Conservation (phyloP, 169 alveolate species). For the Pseudocohnilembus persalinus region DNA sequence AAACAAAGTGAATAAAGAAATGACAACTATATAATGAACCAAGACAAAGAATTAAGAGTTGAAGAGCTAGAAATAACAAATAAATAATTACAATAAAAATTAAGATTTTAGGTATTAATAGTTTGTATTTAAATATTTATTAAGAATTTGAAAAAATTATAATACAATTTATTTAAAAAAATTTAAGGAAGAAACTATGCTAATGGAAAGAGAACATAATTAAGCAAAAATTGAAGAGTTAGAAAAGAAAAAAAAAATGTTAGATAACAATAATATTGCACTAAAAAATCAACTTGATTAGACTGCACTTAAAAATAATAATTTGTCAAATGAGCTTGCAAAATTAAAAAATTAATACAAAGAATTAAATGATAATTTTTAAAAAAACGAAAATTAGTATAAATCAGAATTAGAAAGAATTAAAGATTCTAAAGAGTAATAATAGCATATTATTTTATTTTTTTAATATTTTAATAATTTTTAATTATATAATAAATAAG, state of each 20-base stretch:
- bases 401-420: background rate
- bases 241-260: conserved; percentile 3
- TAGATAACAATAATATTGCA: background rate
- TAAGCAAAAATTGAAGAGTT: conserved; percentile 2
- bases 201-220: background rate
- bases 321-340: background rate
- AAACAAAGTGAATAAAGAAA: conserved; percentile 13
- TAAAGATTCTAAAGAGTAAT: background rate
- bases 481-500: background rate
- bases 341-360: conserved; percentile 1
- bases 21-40: conserved; percentile 12
- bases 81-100: background rate
- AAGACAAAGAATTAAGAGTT: conserved; percentile 30
- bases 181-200: conserved; percentile 9
- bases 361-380: background rate
- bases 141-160: background rate
- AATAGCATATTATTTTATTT: too few relatives aligned
- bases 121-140: too few relatives aligned
- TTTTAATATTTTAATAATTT: too few relatives aligned
- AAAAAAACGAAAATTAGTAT: conserved; percentile 5
- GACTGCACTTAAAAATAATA: background rate
- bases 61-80: conserved; percentile 16
- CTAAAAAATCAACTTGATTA: background rate
- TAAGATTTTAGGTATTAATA: background rate
- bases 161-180: too few relatives aligned